Evolutionary conservation across 176 grass and related monocot species (phyloP).

Genomic region (Juncus inflexus): DNA sequence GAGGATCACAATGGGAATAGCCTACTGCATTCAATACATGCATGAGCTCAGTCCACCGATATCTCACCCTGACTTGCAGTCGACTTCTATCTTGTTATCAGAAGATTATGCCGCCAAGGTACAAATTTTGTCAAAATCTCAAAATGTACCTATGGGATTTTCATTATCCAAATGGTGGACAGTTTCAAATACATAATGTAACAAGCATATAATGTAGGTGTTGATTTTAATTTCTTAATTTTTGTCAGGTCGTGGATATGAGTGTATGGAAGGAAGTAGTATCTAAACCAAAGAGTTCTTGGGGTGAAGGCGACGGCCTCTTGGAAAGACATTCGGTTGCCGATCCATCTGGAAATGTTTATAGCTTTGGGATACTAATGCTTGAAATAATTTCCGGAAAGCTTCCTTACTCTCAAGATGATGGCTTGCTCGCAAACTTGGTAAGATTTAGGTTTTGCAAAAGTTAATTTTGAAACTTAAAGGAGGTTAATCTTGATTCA

Average conservation of each 20-base stretch:
- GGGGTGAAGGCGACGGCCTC: constrained; percentile 29
- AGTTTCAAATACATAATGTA: too few relatives aligned
- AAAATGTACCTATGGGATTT: neutral
- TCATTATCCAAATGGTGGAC: neutral
- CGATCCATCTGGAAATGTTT: constrained; percentile 79
- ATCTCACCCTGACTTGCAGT: constrained; percentile 63
- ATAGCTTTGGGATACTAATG: constrained; percentile 80
- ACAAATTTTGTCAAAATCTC: constrained; percentile 8
- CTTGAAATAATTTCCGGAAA: constrained; percentile 96
- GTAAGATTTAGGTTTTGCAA: constrained; percentile 32
- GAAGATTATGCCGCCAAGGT: constrained; percentile 98
- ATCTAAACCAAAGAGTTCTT: constrained; percentile 45
- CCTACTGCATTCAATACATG: constrained; percentile 84
- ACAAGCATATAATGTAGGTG: neutral
- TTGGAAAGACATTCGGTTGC: constrained; percentile 36
- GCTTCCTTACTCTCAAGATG: constrained; percentile 51
- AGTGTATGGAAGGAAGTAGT: constrained; percentile 71
- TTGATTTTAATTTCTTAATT: constrained; percentile 15
- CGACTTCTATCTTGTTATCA: constrained; percentile 71
- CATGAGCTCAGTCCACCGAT: constrained; percentile 79
- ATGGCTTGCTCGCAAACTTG: constrained; percentile 57
- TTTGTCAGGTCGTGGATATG: constrained; percentile 64
- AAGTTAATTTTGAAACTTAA: constrained; percentile 9
- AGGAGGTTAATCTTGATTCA: neutral
- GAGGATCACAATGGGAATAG: constrained; percentile 89